phyloP scores from a whole-genome alignment of 805 yeast genomes.

The Blastobotrys peoriensis region DNA sequence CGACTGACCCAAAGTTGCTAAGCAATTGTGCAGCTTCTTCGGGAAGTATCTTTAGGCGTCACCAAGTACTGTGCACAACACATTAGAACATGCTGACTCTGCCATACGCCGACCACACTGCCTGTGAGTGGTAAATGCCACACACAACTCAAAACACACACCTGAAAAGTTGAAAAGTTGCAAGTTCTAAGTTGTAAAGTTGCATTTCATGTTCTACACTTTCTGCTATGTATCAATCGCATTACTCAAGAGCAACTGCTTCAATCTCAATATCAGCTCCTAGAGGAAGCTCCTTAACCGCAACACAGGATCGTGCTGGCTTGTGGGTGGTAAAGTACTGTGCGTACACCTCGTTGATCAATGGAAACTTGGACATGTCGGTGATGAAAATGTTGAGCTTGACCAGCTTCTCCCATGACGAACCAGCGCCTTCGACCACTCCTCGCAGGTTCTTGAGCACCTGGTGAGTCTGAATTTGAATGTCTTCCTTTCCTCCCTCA shows the following conservation, averaged over 20 bases:
- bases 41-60: too few species aligned
- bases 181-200: too few species aligned
- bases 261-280: slow-evolving; percentile 86
- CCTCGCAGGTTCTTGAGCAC: slow-evolving; percentile 39
- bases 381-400: slow-evolving; percentile 87
- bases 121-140: too few species aligned
- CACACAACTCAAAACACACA: too few species aligned
- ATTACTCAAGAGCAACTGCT: slow-evolving; percentile 70
- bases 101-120: too few species aligned
- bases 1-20: too few species aligned
- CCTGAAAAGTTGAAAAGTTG: too few species aligned
- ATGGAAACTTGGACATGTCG: slow-evolving; percentile 81
- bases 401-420: slow-evolving; percentile 74
- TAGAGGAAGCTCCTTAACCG: slow-evolving; percentile 86
- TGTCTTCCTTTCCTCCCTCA: slow-evolving; percentile 68
- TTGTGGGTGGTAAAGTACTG: slow-evolving; percentile 31
- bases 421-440: slow-evolving; percentile 79
- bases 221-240: not conserved
- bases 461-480: slow-evolving; percentile 37
- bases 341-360: slow-evolving; percentile 79
- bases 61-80: too few species aligned
- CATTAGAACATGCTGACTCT: too few species aligned
- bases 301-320: slow-evolving; percentile 98
- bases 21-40: too few species aligned
- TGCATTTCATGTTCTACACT: too few species aligned